Percentiles rank a stretch among this genome's conserved stretches.
Conservation (phyloP, 768 basidiomycete species). For the Trametes punicea region DNA sequence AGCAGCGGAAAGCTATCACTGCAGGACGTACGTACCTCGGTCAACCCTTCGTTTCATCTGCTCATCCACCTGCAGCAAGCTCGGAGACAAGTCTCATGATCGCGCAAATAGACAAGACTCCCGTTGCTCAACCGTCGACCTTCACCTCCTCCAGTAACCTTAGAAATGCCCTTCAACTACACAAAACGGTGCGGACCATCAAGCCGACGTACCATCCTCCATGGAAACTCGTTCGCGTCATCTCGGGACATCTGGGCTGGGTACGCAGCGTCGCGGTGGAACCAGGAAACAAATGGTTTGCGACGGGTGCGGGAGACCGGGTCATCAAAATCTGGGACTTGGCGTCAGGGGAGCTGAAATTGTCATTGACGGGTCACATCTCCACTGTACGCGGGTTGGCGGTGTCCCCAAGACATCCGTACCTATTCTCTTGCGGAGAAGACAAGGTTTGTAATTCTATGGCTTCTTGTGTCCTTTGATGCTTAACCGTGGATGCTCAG, state of each 20-base stretch:
- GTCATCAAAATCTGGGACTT: slow-evolving; percentile 99
- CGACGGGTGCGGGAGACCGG: slow-evolving; percentile 94
- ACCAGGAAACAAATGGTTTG: slow-evolving; percentile 98
- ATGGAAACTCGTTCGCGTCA: slow-evolving; percentile 96
- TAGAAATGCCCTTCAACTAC: slow-evolving; percentile 85
- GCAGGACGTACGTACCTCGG: slow-evolving; percentile 53
- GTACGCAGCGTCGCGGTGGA: slow-evolving; percentile 95
- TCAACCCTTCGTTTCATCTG: too few species aligned
- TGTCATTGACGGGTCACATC: slow-evolving; percentile 97
- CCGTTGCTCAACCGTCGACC: slow-evolving; percentile 63
- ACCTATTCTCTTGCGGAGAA: slow-evolving; percentile 95
- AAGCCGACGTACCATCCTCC: slow-evolving; percentile 95
- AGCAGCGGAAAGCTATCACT: slow-evolving; percentile 64
- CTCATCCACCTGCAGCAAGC: slow-evolving; percentile 36
- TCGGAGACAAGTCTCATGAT: slow-evolving; percentile 54
- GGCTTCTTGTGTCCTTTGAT: neutral
- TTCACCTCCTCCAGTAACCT: slow-evolving; percentile 63
- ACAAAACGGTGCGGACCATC: slow-evolving; percentile 90
- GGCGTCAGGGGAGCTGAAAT: slow-evolving; percentile 93
- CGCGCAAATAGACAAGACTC: slow-evolving; percentile 71
- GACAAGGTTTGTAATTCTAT: slow-evolving; percentile 66
- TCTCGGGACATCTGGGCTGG: slow-evolving; percentile 98
- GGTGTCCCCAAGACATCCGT: slow-evolving; percentile 90
- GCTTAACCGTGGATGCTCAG: slow-evolving; percentile 37
- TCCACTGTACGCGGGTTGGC: slow-evolving; percentile 94